These are phyloP conservation scores for Sanghuangporus sanghuang DNA, from an alignment of 1,284 basidiomycete genomes.

Conservation along the genomic window DNA sequence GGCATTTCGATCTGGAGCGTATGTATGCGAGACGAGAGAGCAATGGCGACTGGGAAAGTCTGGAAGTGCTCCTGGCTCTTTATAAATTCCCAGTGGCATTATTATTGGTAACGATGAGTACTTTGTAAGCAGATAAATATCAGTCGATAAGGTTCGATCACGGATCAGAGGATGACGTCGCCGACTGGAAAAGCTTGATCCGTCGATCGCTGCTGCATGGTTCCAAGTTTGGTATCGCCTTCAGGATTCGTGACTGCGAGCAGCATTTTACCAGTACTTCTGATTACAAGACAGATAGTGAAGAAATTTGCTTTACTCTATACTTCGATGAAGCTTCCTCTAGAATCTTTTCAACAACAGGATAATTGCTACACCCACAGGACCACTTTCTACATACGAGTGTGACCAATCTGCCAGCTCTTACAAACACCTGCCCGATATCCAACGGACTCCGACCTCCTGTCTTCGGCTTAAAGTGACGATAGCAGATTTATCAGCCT, in stretches of 20 bases:
- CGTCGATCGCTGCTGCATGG: too few species aligned
- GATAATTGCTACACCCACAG: background rate
- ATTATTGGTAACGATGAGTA: background rate
- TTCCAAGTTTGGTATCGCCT: too few species aligned
- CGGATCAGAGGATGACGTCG: too few species aligned
- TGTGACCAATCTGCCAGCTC: background rate
- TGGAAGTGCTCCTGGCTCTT: background rate
- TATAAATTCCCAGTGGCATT: background rate
- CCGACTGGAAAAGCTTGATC: too few species aligned
- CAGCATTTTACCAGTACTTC: too few species aligned
- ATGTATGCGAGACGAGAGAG: background rate
- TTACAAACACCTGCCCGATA: background rate
- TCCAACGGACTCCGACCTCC: background rate
- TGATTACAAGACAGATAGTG: too few species aligned
- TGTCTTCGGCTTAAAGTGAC: background rate
- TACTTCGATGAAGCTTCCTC: too few species aligned
- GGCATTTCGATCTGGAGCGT: conserved; percentile 30
- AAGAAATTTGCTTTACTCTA: too few species aligned
- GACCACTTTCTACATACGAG: background rate
- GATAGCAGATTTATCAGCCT: background rate
- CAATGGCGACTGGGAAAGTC: background rate
- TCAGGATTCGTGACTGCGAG: too few species aligned
- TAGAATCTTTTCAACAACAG: too few species aligned
- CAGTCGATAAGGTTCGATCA: too few species aligned
- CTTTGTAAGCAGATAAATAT: background rate